A percentile compares a stretch with the other conserved stretches of the same genome.
Evolutionary conservation across 1,139 yeast genomes (phyloP).

Genomic region (Scheffersomyces cryptocercus): DNA sequence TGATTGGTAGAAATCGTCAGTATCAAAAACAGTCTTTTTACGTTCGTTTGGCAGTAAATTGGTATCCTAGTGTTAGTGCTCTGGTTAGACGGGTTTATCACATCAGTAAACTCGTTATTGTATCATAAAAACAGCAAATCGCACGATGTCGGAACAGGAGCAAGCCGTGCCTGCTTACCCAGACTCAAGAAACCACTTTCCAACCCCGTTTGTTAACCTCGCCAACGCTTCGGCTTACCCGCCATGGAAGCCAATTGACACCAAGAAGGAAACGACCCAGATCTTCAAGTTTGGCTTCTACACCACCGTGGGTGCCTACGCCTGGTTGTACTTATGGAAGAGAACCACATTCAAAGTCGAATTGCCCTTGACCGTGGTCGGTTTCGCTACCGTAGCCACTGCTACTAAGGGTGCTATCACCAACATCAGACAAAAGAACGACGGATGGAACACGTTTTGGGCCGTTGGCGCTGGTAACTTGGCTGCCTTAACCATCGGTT

Average conservation of each 20-base stretch:
- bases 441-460: slow-evolving; percentile 52
- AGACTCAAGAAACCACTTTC: slow-evolving; percentile 43
- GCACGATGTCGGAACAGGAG: slow-evolving; percentile 18
- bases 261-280: slow-evolving; percentile 41
- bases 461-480: slow-evolving; percentile 47
- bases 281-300: slow-evolving; percentile 44
- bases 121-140: too few species aligned
- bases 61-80: too few species aligned
- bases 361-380: slow-evolving; percentile 42
- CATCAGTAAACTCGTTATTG: too few species aligned
- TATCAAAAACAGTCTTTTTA: too few species aligned
- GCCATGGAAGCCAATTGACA: slow-evolving; percentile 47
- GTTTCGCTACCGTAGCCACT: slow-evolving; percentile 46
- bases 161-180: slow-evolving; percentile 23
- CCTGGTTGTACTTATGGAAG: slow-evolving; percentile 51
- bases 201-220: slow-evolving; percentile 45
- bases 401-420: slow-evolving; percentile 42
- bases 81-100: too few species aligned
- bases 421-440: slow-evolving; percentile 50
- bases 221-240: slow-evolving; percentile 45
- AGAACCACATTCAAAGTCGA: slow-evolving; percentile 47
- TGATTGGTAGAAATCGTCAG: too few species aligned
- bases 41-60: too few species aligned
- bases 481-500: slow-evolving; percentile 42
- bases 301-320: slow-evolving; percentile 50